phyloP scores from a whole-genome alignment of 1,284 basidiomycete genomes.

The Ustilago shanxiensis region DNA sequence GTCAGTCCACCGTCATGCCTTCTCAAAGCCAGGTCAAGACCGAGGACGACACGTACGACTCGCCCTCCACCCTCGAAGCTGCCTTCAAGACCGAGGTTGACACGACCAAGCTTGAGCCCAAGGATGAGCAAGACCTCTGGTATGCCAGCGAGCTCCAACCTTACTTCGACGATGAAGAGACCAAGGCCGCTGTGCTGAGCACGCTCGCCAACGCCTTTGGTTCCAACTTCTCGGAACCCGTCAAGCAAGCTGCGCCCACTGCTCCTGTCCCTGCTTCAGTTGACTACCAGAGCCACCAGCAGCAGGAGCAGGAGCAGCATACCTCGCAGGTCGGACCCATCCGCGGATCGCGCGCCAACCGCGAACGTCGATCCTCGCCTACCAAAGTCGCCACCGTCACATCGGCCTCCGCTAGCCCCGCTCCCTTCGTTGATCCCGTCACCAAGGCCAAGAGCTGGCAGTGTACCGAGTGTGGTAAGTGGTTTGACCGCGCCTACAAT shows the following conservation, averaged over 20 bases:
- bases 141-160: slow-evolving; percentile 32
- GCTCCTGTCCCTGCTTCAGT: background rate
- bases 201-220: slow-evolving; percentile 41
- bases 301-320: slow-evolving; percentile 13
- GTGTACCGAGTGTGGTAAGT: slow-evolving; percentile 57
- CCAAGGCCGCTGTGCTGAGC: slow-evolving; percentile 27
- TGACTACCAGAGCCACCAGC: slow-evolving; percentile 4
- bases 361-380: slow-evolving; percentile 39
- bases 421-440: slow-evolving; percentile 34
- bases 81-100: slow-evolving; percentile 36
- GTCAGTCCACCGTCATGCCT: slow-evolving; percentile 42
- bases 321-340: slow-evolving; percentile 35
- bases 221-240: slow-evolving; percentile 7
- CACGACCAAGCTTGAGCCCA: slow-evolving; percentile 20
- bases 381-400: slow-evolving; percentile 10
- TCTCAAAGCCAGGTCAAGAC: slow-evolving; percentile 35
- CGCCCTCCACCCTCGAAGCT: slow-evolving; percentile 27
- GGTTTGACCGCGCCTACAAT: slow-evolving; percentile 63
- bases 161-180: slow-evolving; percentile 35
- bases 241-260: slow-evolving; percentile 12
- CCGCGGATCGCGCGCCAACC: slow-evolving; percentile 22
- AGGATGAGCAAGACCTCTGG: slow-evolving; percentile 25
- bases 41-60: slow-evolving; percentile 26
- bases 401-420: slow-evolving; percentile 25
- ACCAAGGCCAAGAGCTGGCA: slow-evolving; percentile 55